These are phyloP conservation scores for Phaeosphaeriaceae sp. DNA, from an alignment of 2,329 filamentous ascomycete genomes.

Conservation along the genomic window DNA sequence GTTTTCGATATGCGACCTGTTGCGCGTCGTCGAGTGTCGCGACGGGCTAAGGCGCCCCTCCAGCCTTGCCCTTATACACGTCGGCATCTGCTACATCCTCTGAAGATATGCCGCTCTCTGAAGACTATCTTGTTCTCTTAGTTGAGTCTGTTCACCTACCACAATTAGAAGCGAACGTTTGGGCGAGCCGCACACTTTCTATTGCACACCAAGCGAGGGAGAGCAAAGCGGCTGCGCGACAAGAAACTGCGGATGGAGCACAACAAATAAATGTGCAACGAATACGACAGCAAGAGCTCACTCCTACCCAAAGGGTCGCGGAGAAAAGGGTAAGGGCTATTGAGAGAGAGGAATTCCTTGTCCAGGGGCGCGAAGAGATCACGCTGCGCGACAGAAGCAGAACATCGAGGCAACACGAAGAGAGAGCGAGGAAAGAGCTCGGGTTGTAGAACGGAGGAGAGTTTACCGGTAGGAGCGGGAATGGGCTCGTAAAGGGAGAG, in stretches of 20 bases:
- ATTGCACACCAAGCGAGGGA: slow-evolving; percentile 3
- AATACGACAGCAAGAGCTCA: slow-evolving; percentile 4
- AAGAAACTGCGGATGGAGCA: slow-evolving; percentile 1
- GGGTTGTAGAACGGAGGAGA: too few species aligned
- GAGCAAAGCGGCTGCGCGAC: slow-evolving; percentile 1
- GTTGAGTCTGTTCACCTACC: neutral
- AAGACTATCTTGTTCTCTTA: neutral
- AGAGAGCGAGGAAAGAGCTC: too few species aligned
- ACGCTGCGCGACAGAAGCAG: neutral
- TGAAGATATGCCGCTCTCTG: slow-evolving; percentile 1
- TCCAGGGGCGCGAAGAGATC: slow-evolving; percentile 2
- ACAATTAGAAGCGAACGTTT: slow-evolving; percentile 1
- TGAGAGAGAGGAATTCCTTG: slow-evolving; percentile 2
- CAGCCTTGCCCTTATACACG: neutral
- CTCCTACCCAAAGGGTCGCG: neutral
- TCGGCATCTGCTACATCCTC: slow-evolving; percentile 2
- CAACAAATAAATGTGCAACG: neutral
- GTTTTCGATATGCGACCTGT: slow-evolving; percentile 1
- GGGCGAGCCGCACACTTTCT: neutral
- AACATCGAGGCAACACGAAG: neutral
- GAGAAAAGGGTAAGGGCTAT: too few species aligned
- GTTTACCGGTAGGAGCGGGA: too few species aligned
- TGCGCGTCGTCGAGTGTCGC: slow-evolving; percentile 2
- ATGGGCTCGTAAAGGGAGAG: slow-evolving; percentile 1
- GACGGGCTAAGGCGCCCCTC: slow-evolving; percentile 4